Conservation (phyloP, 371 early-diverging fungal species). For the Cokeromyces recurvatus region DNA sequence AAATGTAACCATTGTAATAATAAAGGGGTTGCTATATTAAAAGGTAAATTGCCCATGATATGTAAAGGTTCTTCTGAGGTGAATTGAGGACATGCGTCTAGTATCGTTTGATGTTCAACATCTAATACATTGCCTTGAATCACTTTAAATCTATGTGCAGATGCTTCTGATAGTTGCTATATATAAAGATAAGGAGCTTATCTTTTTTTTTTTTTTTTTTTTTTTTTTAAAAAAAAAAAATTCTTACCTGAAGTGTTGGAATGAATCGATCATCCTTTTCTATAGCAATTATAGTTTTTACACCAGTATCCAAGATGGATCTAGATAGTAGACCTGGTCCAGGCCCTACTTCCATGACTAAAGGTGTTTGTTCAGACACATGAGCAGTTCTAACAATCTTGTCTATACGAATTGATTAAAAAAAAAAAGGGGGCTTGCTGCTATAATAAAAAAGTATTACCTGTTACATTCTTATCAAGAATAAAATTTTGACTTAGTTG, state of each 20-base stretch:
- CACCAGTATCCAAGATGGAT: conserved; percentile 70
- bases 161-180: conserved; percentile 65
- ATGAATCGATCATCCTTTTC: conserved; percentile 78
- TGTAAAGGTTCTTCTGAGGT: conserved; percentile 24
- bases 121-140: conserved; percentile 68
- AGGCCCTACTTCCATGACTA: conserved; percentile 84
- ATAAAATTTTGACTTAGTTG: conserved; percentile 84
- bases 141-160: conserved; percentile 43
- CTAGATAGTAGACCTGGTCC: conserved; percentile 81
- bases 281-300: conserved; percentile 62
- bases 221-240: too few relatives aligned
- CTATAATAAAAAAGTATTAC: too few relatives aligned
- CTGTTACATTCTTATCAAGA: conserved; percentile 80
- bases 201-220: too few relatives aligned
- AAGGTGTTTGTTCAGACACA: conserved; percentile 50
- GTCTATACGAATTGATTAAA: conserved; percentile 43
- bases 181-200: background rate
- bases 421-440: too few relatives aligned
- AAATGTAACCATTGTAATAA: conserved; percentile 72
- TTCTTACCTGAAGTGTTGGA: conserved; percentile 61
- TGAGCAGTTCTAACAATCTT: conserved; percentile 63
- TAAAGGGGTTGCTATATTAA: conserved; percentile 72
- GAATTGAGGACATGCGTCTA: conserved; percentile 13
- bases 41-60: conserved; percentile 80
- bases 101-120: conserved; percentile 48